Conservation (phyloP, 345 rosid species). For the Pistacia vera region DNA sequence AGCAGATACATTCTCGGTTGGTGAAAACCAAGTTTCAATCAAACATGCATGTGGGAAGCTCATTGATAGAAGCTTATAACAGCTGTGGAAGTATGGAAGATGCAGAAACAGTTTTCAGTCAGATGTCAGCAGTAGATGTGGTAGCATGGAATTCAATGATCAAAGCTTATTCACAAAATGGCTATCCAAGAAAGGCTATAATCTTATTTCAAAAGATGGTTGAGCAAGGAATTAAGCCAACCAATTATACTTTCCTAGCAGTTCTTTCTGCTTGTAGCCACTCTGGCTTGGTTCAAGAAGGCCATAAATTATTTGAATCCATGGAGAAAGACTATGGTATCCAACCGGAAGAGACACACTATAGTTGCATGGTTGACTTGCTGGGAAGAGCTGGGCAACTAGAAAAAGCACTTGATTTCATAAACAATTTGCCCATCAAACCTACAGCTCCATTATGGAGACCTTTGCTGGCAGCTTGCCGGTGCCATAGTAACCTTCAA, state of each 20-base stretch:
- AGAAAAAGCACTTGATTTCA: conserved; percentile 25
- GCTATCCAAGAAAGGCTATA: conserved; percentile 21
- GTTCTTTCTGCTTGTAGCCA: conserved; percentile 37
- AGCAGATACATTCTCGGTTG: conserved; percentile 25
- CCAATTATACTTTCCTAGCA: conserved; percentile 27
- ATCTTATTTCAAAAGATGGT: conserved; percentile 24
- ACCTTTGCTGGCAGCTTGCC: conserved; percentile 36
- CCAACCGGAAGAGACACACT: conserved; percentile 33
- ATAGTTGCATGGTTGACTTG: conserved; percentile 34
- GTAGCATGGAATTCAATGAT: conserved; percentile 34
- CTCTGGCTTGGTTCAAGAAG: conserved; percentile 27
- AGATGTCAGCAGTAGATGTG: conserved; percentile 23
- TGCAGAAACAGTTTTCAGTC: conserved; percentile 26
- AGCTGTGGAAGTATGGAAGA: conserved; percentile 29
- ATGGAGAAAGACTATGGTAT: conserved; percentile 21
- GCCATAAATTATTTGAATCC: conserved; percentile 30
- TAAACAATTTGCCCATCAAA: conserved; percentile 24
- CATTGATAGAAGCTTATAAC: conserved; percentile 33
- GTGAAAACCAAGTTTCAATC: conserved; percentile 19
- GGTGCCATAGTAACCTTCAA: conserved; percentile 26
- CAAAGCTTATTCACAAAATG: conserved; percentile 34
- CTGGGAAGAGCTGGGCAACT: conserved; percentile 34
- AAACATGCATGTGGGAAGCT: conserved; percentile 30
- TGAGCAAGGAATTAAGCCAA: conserved; percentile 28
- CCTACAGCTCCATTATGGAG: conserved; percentile 35